Evolutionary conservation across 148 eudicot species (phyloP), one percentile per base, ranked within the genome.

Genomic region (Camellia sinensis): DNA sequence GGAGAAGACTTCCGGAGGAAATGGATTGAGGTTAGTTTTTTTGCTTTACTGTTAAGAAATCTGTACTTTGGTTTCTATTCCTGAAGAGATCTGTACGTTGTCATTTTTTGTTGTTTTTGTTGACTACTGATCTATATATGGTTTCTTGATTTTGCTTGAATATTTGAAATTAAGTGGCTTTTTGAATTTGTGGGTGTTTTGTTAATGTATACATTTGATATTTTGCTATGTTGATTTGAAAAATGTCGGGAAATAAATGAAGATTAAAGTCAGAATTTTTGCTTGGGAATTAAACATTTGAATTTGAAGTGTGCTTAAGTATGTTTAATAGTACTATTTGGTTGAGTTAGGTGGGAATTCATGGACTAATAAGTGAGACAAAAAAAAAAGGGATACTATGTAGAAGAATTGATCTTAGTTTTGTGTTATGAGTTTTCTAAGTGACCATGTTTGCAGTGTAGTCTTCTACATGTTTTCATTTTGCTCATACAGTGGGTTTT

Each of bases 11-110:
- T 85, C 82, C 80, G 89, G 79, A 94, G 86, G 89, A 92, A 92
- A 84, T 97, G 99, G 99, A 92, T 97, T 79, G 97, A 97, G 99
- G 99, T 93, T 80, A 78, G 93, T 29, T 75, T 74, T 29, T 29
- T 29, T 29, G 37, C 37, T 29, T 29, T 29, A 29, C 37, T 29
- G 1, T 29, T 29, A 29, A 29, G 37, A 29, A 29, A 29, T 29
- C 37, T 29, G 1, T 29, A 29, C 37, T 29, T 29, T 29, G 37
- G 37, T 29, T 29, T 65, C 71, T 8, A 52, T 64, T 77, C 62
- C 43, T 9, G 61, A 77, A 52, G 48, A 15, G 71, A 65, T 77
- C 72, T 67, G 10, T 53, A n/a, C 40, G 8, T 67, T 19, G 5
- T 67, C 65, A 52, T 7, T 18, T 18, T 65, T 1, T 29, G 37